Conservation (phyloP, 176 grass and related monocot species). For the Juncus effusus region DNA sequence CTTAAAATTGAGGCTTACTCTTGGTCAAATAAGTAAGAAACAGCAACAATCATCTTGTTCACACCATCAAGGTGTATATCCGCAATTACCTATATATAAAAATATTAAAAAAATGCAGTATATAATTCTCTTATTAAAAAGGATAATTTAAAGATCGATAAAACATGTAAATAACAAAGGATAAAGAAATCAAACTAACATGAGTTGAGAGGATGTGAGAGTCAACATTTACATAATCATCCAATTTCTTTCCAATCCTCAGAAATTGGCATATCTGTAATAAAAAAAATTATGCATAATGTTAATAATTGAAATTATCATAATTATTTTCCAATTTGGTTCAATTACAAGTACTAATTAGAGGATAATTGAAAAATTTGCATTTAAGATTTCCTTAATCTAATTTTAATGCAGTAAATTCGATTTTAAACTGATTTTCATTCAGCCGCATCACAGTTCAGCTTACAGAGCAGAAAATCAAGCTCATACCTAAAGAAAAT, state of each 20-base stretch:
- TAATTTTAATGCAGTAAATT: too few species aligned
- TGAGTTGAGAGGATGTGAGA: constrained; percentile 82
- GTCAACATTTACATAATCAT: constrained; percentile 86
- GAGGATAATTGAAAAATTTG: too few species aligned
- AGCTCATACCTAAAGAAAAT: too few species aligned
- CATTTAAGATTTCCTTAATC: too few species aligned
- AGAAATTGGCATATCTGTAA: too few species aligned
- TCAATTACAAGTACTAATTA: too few species aligned
- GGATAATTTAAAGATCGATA: constrained; percentile 16
- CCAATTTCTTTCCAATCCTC: constrained; percentile 87
- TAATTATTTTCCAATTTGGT: too few species aligned
- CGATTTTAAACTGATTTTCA: too few species aligned
- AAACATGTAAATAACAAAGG: neutral
- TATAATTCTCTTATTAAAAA: constrained; percentile 8
- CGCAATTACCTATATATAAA: constrained; percentile 63
- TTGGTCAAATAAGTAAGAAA: constrained; percentile 83
- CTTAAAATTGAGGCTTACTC: constrained; percentile 30
- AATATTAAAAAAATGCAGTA: constrained; percentile 11
- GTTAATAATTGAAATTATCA: too few species aligned
- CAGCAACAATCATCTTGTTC: constrained; percentile 86
- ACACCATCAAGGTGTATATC: constrained; percentile 88
- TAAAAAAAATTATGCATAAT: too few species aligned
- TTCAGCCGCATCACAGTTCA: too few species aligned
- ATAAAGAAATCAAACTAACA: constrained; percentile 37
- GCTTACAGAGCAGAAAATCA: too few species aligned